A percentile compares a stretch with the other conserved stretches of the same genome.
phyloP scores from a whole-genome alignment of 495 filamentous ascomycete species.

The Penicilliopsis zonata region DNA sequence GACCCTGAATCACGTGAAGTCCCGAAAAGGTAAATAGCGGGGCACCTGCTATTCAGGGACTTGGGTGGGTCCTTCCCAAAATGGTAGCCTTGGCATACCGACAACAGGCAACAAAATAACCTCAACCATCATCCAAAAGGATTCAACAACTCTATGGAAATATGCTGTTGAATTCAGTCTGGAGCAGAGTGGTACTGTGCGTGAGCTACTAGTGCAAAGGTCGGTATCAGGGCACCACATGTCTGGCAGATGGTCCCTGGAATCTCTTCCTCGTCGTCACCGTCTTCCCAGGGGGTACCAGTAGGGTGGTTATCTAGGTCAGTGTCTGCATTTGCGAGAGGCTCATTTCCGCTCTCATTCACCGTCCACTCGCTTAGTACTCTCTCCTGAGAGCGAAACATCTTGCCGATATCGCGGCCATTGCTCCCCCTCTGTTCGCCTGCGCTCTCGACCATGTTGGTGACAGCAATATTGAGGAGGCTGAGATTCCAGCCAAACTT shows the following conservation, averaged over 20 bases:
- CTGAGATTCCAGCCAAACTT: conserved; percentile 64
- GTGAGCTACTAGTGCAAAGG: conserved; percentile 65
- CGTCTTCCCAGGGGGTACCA: conserved; percentile 31
- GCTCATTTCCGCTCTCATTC: too few species aligned
- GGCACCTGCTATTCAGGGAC: neutral
- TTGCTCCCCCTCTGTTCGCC: conserved; percentile 34
- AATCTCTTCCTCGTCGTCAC: conserved; percentile 27
- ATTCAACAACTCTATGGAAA: too few species aligned
- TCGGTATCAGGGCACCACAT: conserved; percentile 55
- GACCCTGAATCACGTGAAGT: too few species aligned
- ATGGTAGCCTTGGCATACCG: neutral
- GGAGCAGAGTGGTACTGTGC: conserved; percentile 47
- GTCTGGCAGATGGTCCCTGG: conserved; percentile 33
- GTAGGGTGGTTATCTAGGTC: conserved; percentile 3
- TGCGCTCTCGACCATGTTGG: conserved; percentile 63
- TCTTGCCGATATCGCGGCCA: conserved; percentile 49
- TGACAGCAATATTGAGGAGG: conserved; percentile 75
- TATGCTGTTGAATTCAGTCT: conserved; percentile 8
- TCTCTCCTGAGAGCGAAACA: conserved; percentile 59
- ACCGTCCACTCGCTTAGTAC: conserved; percentile 48
- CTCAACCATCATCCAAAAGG: too few species aligned
- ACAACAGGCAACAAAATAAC: neutral
- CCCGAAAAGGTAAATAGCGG: neutral
- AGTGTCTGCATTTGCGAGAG: conserved; percentile 6
- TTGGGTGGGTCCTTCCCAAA: neutral